Conservation (phyloP, 2,329 filamentous ascomycete genomes). For the Ceratocystis smalleyi region DNA sequence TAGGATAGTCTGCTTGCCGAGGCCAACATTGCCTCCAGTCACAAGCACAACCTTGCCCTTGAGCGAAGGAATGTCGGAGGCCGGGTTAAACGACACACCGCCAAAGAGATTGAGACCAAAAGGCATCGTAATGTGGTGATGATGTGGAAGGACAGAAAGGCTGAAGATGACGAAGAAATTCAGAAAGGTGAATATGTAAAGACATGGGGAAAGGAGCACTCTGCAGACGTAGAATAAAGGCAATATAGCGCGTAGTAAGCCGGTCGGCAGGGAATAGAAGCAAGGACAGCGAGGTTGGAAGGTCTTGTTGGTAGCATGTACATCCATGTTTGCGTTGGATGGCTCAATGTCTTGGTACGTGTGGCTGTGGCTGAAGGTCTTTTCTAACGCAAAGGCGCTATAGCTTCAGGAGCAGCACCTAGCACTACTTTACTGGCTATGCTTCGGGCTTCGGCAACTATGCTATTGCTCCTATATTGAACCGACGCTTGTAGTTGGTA, state of each 20-base stretch:
- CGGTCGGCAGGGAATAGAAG: background rate
- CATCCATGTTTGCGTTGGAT: background rate
- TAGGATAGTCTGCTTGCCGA: slow-evolving; percentile 27
- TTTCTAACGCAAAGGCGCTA: background rate
- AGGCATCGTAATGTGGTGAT: slow-evolving; percentile 14
- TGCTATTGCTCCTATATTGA: background rate
- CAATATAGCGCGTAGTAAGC: background rate
- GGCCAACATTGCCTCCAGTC: slow-evolving; percentile 29
- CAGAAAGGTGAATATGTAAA: background rate
- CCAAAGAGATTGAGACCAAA: slow-evolving; percentile 16
- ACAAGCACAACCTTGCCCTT: slow-evolving; percentile 32
- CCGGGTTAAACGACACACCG: slow-evolving; percentile 23
- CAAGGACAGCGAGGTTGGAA: background rate
- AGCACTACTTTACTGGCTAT: background rate
- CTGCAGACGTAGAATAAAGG: background rate
- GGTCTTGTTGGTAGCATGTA: background rate
- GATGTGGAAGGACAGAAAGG: slow-evolving; percentile 10
- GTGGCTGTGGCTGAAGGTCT: background rate
- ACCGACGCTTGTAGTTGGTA: background rate
- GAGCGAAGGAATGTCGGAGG: slow-evolving; percentile 30
- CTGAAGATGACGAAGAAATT: slow-evolving; percentile 8
- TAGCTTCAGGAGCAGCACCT: background rate
- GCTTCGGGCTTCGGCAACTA: background rate
- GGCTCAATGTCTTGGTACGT: background rate
- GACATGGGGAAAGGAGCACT: background rate